Conservation (phyloP, 805 yeast species). For the Nakazawaea siamensis region DNA sequence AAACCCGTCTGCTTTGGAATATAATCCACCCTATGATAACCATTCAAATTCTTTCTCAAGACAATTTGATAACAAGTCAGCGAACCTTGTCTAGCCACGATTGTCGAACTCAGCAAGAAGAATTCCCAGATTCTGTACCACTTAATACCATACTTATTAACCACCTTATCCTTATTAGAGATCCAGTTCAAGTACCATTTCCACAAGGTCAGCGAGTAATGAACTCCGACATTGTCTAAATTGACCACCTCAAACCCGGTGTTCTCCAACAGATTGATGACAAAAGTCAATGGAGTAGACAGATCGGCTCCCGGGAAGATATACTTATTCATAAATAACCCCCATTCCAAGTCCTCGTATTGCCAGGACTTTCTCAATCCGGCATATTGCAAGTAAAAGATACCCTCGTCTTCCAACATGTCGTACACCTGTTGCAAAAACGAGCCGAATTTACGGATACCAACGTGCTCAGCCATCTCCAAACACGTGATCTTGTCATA, state of each 20-base stretch:
- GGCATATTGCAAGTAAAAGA: slow-evolving; percentile 81
- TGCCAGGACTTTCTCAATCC: slow-evolving; percentile 92
- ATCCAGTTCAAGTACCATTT: slow-evolving; percentile 95
- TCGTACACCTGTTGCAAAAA: slow-evolving; percentile 77
- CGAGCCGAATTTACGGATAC: slow-evolving; percentile 71
- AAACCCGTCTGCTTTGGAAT: slow-evolving; percentile 74
- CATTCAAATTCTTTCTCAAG: slow-evolving; percentile 81
- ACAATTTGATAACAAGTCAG: slow-evolving; percentile 89
- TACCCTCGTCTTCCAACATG: slow-evolving; percentile 86
- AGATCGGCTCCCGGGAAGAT: slow-evolving; percentile 98
- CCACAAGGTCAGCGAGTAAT: slow-evolving; percentile 86
- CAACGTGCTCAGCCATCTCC: slow-evolving; percentile 96
- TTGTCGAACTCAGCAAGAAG: slow-evolving; percentile 76
- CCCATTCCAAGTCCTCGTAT: slow-evolving; percentile 91
- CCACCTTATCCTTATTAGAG: slow-evolving; percentile 67
- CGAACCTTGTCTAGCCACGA: slow-evolving; percentile 87
- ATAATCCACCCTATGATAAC: slow-evolving; percentile 76
- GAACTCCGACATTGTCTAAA: slow-evolving; percentile 85
- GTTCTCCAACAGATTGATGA: slow-evolving; percentile 66
- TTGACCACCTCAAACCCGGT: slow-evolving; percentile 82
- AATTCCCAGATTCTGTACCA: slow-evolving; percentile 94
- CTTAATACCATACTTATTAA: slow-evolving; percentile 74
- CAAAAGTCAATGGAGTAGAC: slow-evolving; percentile 85
- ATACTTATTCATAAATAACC: slow-evolving; percentile 91
- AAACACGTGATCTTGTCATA: slow-evolving; percentile 85